Evolutionary conservation across 768 basidiomycete genomes (phyloP).

Genomic region (Calvatia gigantea): DNA sequence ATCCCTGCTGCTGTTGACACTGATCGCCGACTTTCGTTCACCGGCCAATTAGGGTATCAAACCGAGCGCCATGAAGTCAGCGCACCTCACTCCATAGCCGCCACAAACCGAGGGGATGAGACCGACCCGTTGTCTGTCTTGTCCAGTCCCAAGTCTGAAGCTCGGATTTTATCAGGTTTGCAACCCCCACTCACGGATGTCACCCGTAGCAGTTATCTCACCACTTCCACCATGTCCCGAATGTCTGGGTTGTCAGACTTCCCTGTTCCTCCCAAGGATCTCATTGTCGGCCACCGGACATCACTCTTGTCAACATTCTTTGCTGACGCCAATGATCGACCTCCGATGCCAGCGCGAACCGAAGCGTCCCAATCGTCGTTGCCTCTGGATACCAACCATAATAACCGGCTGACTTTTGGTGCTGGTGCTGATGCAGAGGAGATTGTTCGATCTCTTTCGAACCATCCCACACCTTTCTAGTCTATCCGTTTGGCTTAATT

Average conservation of each 20-base stretch:
- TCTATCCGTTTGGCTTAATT: background rate
- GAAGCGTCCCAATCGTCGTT: background rate
- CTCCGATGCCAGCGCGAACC: background rate
- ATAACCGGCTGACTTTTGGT: slow-evolving; percentile 12
- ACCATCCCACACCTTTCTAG: background rate
- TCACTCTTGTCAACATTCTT: slow-evolving; percentile 45
- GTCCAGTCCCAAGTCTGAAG: slow-evolving; percentile 9
- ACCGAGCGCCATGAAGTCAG: slow-evolving; percentile 1
- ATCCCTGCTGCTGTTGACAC: slow-evolving; percentile 44
- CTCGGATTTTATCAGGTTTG: slow-evolving; percentile 24
- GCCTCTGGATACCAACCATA: background rate
- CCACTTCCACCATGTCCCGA: slow-evolving; percentile 52
- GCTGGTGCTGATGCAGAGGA: slow-evolving; percentile 8
- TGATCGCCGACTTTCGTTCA: slow-evolving; percentile 36
- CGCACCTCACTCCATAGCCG: slow-evolving; percentile 6
- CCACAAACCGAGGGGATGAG: slow-evolving; percentile 7
- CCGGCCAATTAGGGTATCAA: slow-evolving; percentile 31
- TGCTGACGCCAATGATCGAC: slow-evolving; percentile 22
- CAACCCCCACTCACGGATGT: slow-evolving; percentile 30
- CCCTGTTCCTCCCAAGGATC: slow-evolving; percentile 50
- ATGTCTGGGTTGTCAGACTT: slow-evolving; percentile 77
- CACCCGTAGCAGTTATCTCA: slow-evolving; percentile 56
- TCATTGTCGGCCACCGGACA: slow-evolving; percentile 28
- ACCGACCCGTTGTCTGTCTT: slow-evolving; percentile 1
- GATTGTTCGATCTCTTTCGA: slow-evolving; percentile 5